Evolutionary conservation across 1,284 basidiomycete genomes (phyloP).

Genomic region (Dichomitus squalens): DNA sequence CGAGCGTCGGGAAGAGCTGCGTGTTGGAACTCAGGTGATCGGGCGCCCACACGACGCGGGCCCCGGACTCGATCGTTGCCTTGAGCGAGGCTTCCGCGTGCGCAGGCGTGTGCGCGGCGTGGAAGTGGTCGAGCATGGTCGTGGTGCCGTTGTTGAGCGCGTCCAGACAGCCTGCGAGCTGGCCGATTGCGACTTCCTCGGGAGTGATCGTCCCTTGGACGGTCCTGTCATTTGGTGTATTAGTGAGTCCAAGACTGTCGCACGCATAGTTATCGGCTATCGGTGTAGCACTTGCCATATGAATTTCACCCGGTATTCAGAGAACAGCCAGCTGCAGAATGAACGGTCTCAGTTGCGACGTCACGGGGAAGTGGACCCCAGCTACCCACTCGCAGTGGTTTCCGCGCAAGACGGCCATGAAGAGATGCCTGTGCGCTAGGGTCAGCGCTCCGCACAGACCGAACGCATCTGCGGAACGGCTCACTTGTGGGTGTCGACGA

Average conservation of each 20-base stretch:
- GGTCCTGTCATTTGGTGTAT: too few relatives aligned
- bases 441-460: too few relatives aligned
- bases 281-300: too few relatives aligned
- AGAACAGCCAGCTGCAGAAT: too few relatives aligned
- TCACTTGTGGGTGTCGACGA: conserved; percentile 36
- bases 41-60: background rate
- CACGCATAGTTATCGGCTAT: too few relatives aligned
- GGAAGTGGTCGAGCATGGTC: conserved; percentile 34
- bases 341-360: too few relatives aligned
- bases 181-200: conserved; percentile 29
- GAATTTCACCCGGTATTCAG: too few relatives aligned
- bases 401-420: conserved; percentile 34
- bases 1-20: background rate
- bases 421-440: conserved; percentile 27
- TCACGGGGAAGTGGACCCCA: too few relatives aligned
- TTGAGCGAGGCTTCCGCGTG: conserved; percentile 26
- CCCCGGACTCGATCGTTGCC: conserved; percentile 30
- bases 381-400: conserved; percentile 32
- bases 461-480: background rate
- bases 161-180: conserved; percentile 27
- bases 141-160: conserved; percentile 29
- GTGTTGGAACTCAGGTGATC: background rate
- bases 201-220: background rate
- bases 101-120: conserved; percentile 26
- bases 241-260: too few relatives aligned